These are phyloP conservation scores for Berberis vulgaris DNA, from an alignment of 164 flowering plant genomes.

Conservation along the genomic window DNA sequence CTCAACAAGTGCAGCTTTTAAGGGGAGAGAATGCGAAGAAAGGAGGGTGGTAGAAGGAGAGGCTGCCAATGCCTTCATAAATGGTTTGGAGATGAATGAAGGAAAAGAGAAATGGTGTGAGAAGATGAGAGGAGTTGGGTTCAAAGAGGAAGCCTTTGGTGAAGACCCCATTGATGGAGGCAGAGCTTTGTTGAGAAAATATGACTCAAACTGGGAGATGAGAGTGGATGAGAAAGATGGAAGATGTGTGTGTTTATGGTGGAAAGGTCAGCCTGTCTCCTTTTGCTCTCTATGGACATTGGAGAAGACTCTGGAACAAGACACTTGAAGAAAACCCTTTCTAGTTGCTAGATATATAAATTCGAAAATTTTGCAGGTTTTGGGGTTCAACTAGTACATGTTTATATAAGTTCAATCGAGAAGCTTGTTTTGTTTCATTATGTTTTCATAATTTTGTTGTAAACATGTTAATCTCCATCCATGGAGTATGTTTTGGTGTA, in stretches of 20 bases:
- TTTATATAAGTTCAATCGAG: too few relatives aligned
- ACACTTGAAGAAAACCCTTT: too few relatives aligned
- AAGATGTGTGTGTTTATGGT: conserved; percentile 35
- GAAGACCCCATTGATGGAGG: conserved; percentile 60
- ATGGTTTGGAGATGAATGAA: conserved; percentile 49
- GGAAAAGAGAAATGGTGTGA: conserved; percentile 60
- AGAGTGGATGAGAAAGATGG: conserved; percentile 45
- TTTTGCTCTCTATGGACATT: conserved; percentile 62
- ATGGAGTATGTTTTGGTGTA: too few relatives aligned
- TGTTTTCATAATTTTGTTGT: too few relatives aligned
- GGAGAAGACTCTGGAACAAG: conserved; percentile 4
- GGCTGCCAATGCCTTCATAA: conserved; percentile 44
- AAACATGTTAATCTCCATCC: too few relatives aligned
- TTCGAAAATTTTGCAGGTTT: too few relatives aligned
- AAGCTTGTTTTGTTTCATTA: too few relatives aligned
- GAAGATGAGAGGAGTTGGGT: conserved; percentile 50
- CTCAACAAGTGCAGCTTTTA: conserved; percentile 61
- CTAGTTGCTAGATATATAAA: too few relatives aligned
- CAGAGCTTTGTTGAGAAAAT: conserved; percentile 57
- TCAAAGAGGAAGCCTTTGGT: conserved; percentile 36
- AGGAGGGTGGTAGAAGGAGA: conserved; percentile 68
- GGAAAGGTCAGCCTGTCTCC: conserved; percentile 81
- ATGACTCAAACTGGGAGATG: conserved; percentile 75
- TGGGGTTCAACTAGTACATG: too few relatives aligned
- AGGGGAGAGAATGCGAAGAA: conserved; percentile 67